Evolutionary conservation across 108 stramenopile genomes (phyloP), one percentile per base, ranked within the genome.

Genomic region (Schizochytrium sp.): DNA sequence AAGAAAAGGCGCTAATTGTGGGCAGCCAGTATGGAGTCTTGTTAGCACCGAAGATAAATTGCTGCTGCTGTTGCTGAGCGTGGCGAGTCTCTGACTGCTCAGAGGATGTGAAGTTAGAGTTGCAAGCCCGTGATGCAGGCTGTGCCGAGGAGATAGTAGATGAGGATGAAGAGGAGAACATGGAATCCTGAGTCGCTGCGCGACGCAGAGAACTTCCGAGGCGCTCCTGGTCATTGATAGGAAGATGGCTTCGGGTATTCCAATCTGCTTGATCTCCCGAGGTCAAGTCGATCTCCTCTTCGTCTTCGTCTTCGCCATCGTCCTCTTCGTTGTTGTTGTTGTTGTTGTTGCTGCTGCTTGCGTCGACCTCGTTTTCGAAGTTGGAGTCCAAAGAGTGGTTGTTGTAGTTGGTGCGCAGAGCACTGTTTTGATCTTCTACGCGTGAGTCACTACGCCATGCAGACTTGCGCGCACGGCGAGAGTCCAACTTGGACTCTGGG

Each of bases 1-100:
- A 92, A 7, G 96, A 95, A 89, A 95, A 96, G 17, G 96, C 95
- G 12, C 95, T 93, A 8, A 96, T 89, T 59, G 91, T 72, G 28
- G 91, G 91, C 88, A 93, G 91, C 94, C 94, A 94, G 28, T 91
- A 69, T 0, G 94, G 94, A 40, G 72, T 89, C 76, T 83, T 83
- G 76, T 83, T 83, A 53, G 50, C 47, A n/a, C 76, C 76, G 47
- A 83, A 83, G 53, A 83, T 49, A 53, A 55, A 50, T 53, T 83
- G 12, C 28, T 69, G 64, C 64, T 69, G 64, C 42, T 69, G 64
- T 8, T 69, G 15, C 28, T 28, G 28, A 28, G 28, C 28, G 28
- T 28, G 28, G 28, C 28, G 28, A 28, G 28, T 28, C 28, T 28
- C 28, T 28, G 28, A 28, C 28, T 28, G 28, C 28, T 28, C 28